Percentiles rank a stretch among this genome's conserved stretches.
These are phyloP conservation scores for Passalora sequoiae DNA, from an alignment of 2,329 filamentous ascomycete genomes.

Conservation along the genomic window DNA sequence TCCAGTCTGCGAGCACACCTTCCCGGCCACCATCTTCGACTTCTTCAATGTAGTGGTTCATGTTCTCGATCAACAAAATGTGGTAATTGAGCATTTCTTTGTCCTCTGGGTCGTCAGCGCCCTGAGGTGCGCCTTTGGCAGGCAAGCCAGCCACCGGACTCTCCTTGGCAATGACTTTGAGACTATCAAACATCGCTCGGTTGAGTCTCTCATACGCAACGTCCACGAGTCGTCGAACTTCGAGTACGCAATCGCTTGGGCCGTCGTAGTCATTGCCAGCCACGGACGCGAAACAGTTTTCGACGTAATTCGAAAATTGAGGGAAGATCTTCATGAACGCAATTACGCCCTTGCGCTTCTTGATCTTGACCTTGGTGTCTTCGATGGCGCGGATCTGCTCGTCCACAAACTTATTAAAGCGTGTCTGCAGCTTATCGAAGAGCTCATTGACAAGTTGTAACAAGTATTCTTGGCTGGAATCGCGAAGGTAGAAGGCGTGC, in stretches of 20 bases:
- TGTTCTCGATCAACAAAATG: conserved; percentile 95
- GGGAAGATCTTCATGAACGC: conserved; percentile 93
- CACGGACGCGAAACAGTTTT: conserved; percentile 66
- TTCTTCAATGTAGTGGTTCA: conserved; percentile 95
- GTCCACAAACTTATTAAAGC: conserved; percentile 85
- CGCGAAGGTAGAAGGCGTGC: conserved; percentile 71
- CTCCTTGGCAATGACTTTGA: conserved; percentile 86
- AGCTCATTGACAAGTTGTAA: conserved; percentile 71
- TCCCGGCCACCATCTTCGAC: conserved; percentile 63
- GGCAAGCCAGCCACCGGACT: conserved; percentile 50
- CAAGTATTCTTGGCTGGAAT: conserved; percentile 90
- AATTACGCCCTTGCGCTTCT: conserved; percentile 96
- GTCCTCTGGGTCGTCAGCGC: conserved; percentile 66
- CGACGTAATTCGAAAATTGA: conserved; percentile 72
- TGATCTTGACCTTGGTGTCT: conserved; percentile 97
- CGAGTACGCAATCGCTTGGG: conserved; percentile 43
- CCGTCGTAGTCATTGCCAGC: conserved; percentile 46
- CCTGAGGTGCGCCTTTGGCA: conserved; percentile 42
- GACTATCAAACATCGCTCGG: conserved; percentile 92
- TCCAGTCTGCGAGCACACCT: conserved; percentile 76
- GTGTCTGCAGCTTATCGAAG: conserved; percentile 62
- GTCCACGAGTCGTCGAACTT: conserved; percentile 73
- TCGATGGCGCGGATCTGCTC: conserved; percentile 94
- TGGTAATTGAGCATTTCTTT: conserved; percentile 97
- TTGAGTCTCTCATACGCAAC: conserved; percentile 83